These are phyloP conservation scores for Penium margaritaceum DNA, from an alignment of 139 green algal genomes.

Conservation along the genomic window DNA sequence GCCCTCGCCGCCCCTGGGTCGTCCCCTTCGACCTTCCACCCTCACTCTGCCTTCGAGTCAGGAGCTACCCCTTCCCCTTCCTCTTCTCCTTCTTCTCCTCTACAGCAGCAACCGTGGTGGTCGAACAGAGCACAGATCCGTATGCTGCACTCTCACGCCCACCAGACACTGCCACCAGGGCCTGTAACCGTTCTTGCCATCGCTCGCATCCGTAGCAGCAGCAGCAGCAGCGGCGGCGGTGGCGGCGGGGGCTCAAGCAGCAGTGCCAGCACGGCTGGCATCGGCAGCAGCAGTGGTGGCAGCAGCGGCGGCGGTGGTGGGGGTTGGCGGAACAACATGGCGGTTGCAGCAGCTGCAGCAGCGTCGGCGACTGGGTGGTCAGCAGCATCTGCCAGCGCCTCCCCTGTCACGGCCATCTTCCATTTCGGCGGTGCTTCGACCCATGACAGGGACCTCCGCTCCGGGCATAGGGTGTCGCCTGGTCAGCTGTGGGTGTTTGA, in stretches of 20 bases:
- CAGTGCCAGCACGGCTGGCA: no score
- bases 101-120: no score
- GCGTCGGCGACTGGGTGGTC: no score
- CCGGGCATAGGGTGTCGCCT: neutral
- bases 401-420: constrained; percentile 19
- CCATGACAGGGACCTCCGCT: neutral
- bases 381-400: neutral
- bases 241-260: constrained; percentile 16
- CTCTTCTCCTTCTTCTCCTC: no score
- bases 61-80: neutral
- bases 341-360: constrained; percentile 13
- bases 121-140: no score
- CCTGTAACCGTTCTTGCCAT: no score
- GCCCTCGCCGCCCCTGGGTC: constrained; percentile 15
- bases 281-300: no score
- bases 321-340: constrained; percentile 15
- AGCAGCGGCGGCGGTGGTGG: no score
- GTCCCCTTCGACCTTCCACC: constrained; percentile 9
- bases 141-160: no score
- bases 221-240: no score
- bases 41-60: constrained; percentile 5
- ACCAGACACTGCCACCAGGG: no score
- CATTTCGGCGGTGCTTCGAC: constrained; percentile 4
- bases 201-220: constrained; percentile 11
- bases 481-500: constrained; percentile 29